Evolutionary conservation across 495 filamentous ascomycete genomes (phyloP).

Genomic region (Darksidea phi): DNA sequence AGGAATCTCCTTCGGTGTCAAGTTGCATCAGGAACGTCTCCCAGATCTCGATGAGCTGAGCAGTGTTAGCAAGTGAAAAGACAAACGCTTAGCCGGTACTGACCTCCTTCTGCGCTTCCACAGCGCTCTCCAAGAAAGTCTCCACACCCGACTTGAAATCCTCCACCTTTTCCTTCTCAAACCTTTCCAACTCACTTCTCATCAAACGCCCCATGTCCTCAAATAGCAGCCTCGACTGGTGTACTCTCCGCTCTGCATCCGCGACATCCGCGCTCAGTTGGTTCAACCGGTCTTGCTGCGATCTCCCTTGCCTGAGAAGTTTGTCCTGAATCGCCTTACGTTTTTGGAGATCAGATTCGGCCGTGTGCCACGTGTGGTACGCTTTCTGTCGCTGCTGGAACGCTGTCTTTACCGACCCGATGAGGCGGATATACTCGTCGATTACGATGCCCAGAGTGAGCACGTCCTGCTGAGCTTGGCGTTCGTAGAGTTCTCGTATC

Average conservation of each 20-base stretch:
- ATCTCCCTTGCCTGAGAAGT: conserved; percentile 84
- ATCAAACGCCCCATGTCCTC: conserved; percentile 97
- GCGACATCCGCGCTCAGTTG: conserved; percentile 88
- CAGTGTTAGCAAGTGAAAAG: conserved; percentile 25
- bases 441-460: conserved; percentile 95
- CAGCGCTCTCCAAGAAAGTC: conserved; percentile 92
- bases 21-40: conserved; percentile 96
- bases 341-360: conserved; percentile 85
- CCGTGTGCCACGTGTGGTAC: conserved; percentile 86
- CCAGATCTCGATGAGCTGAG: conserved; percentile 96
- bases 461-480: conserved; percentile 95
- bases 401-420: conserved; percentile 86
- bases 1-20: conserved; percentile 69
- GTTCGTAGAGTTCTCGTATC: conserved; percentile 91
- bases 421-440: conserved; percentile 95
- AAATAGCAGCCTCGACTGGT: conserved; percentile 84
- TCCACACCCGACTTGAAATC: conserved; percentile 98
- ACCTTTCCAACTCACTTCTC: conserved; percentile 85
- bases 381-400: conserved; percentile 92
- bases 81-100: conserved; percentile 30
- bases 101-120: conserved; percentile 98
- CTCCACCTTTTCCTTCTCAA: conserved; percentile 97
- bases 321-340: conserved; percentile 85
- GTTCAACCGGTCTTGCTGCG: conserved; percentile 89
- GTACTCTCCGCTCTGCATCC: conserved; percentile 90